Percentiles rank a stretch among this genome's conserved stretches.
Evolutionary conservation across 2,329 filamentous ascomycete genomes (phyloP).

Genomic region (Colletotrichum eleusines): DNA sequence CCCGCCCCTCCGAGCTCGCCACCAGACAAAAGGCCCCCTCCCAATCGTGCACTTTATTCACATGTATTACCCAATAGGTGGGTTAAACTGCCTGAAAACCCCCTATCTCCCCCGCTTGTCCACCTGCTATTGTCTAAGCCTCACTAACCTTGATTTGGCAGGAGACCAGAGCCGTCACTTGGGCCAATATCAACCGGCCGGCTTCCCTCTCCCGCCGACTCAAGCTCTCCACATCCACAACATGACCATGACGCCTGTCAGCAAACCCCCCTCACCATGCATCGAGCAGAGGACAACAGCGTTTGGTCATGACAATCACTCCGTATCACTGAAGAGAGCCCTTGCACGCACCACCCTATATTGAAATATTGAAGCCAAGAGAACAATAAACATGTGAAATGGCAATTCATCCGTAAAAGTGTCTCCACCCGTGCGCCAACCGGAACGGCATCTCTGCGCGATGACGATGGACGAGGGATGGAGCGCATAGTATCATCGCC

Average conservation of each 20-base stretch:
- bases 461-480: conserved; percentile 1
- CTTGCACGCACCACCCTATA: too few relatives aligned
- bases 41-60: neutral
- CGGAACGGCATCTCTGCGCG: neutral
- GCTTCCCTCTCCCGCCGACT: conserved; percentile 7
- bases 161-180: conserved; percentile 24
- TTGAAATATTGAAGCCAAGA: too few relatives aligned
- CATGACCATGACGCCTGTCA: neutral
- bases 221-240: neutral
- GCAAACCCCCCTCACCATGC: too few relatives aligned
- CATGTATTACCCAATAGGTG: too few relatives aligned
- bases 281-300: too few relatives aligned
- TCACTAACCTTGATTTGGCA: conserved; percentile 20
- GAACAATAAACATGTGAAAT: too few relatives aligned
- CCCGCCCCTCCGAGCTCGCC: neutral
- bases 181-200: conserved; percentile 18
- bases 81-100: neutral
- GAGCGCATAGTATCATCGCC: neutral
- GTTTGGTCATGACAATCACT: too few relatives aligned
- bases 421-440: neutral
- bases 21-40: conserved; percentile 1
- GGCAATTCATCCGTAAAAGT: conserved; percentile 9
- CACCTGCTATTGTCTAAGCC: neutral
- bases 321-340: too few relatives aligned
- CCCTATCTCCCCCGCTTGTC: conserved; percentile 37